Conservation (phyloP, 1,284 basidiomycete species). For the Fomitiporia mediterranea region DNA sequence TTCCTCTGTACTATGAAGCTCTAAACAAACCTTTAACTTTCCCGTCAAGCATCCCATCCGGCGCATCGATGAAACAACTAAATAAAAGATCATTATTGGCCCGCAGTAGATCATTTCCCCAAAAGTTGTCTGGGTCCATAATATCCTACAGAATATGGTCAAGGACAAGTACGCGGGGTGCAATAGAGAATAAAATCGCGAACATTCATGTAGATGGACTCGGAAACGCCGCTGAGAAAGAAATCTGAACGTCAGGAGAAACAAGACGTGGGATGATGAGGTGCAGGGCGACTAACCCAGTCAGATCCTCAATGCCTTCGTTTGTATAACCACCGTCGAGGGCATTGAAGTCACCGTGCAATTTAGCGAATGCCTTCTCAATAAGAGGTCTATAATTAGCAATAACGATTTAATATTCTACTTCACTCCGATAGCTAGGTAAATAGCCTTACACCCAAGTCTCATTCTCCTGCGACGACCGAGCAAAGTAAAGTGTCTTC, state of each 20-base stretch:
- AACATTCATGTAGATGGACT: constrained; percentile 36
- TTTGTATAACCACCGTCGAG: constrained; percentile 37
- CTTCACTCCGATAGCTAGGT: no score
- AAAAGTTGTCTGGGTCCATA: constrained; percentile 27
- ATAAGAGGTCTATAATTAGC: constrained; percentile 34
- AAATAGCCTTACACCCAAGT: constrained; percentile 39
- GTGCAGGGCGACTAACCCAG: constrained; percentile 32
- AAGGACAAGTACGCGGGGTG: background rate
- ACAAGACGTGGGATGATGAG: background rate
- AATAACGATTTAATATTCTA: background rate
- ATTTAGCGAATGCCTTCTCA: constrained; percentile 53
- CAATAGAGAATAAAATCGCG: background rate
- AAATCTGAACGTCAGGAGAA: background rate
- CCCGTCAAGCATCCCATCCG: constrained; percentile 14
- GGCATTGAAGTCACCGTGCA: constrained; percentile 44
- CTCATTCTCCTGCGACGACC: constrained; percentile 41
- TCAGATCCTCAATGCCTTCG: constrained; percentile 47
- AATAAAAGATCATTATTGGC: constrained; percentile 45
- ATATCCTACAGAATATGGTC: constrained; percentile 23
- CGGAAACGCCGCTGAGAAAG: constrained; percentile 38
- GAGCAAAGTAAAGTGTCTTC: constrained; percentile 47
- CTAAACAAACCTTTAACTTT: constrained; percentile 6
- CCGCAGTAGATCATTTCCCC: constrained; percentile 25
- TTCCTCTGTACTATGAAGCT: no score
- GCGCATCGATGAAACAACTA: constrained; percentile 33